A percentile compares a stretch with the other conserved stretches of the same genome.
These are phyloP conservation scores for Boletus sp. DNA, from an alignment of 1,284 basidiomycete species.

Conservation along the genomic window DNA sequence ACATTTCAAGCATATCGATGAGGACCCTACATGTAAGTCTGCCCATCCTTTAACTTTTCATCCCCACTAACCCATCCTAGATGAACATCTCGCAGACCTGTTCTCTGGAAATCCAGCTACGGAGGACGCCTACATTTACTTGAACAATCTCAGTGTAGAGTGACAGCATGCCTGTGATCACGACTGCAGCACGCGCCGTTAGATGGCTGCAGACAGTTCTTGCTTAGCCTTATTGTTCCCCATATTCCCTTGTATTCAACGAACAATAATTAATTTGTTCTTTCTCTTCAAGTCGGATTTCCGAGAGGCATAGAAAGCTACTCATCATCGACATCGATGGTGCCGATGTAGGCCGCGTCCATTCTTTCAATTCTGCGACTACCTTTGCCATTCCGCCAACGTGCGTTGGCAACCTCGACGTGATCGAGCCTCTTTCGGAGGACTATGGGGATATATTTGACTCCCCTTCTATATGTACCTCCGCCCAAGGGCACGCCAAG, in stretches of 20 bases:
- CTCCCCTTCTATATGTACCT: slow-evolving; percentile 56
- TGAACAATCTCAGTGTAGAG: slow-evolving; percentile 42
- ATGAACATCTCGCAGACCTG: slow-evolving; percentile 55
- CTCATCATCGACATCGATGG: slow-evolving; percentile 9
- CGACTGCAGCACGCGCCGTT: slow-evolving; percentile 5
- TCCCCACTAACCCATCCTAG: slow-evolving; percentile 34
- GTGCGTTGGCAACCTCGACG: slow-evolving; percentile 71
- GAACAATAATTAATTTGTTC: slow-evolving; percentile 17
- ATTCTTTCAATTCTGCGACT: slow-evolving; percentile 25
- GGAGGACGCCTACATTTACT: slow-evolving; percentile 66
- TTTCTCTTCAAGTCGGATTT: slow-evolving; percentile 1
- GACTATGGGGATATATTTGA: slow-evolving; percentile 66
- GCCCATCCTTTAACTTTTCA: background rate
- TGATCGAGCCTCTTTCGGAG: slow-evolving; percentile 63
- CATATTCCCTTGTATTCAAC: slow-evolving; percentile 18
- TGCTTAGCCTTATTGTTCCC: slow-evolving; percentile 21
- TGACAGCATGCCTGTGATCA: slow-evolving; percentile 1
- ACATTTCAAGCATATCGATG: slow-evolving; percentile 68
- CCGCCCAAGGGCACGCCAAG: slow-evolving; percentile 71
- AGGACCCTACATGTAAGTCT: slow-evolving; percentile 66
- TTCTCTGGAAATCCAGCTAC: slow-evolving; percentile 50
- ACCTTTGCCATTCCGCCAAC: slow-evolving; percentile 70
- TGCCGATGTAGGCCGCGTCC: background rate
- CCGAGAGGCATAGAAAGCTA: slow-evolving; percentile 1
- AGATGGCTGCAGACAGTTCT: slow-evolving; percentile 14